Base-by-base conservation (phyloP, 2,329 filamentous ascomycete genomes). In the Diaporthe caulivora region DNA sequence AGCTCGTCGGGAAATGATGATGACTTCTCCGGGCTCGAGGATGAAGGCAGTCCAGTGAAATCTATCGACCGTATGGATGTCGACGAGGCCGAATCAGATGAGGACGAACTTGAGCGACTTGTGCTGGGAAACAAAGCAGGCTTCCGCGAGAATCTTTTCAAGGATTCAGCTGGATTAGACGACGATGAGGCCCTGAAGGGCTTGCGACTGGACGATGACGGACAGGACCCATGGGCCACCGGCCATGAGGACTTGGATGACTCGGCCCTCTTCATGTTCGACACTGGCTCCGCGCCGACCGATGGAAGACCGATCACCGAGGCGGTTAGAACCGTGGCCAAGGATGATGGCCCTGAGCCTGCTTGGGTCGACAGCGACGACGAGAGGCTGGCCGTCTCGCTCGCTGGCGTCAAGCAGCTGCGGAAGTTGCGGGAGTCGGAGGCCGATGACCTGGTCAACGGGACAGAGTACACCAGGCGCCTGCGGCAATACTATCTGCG, bases 291-390 rank as follows among this genome's bases (percentile, higher is more conserved):
- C n/a, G 68, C 44, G 31, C 83, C 84, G 1, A 82, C 84, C 29
- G 77, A 78, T n/a, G 81, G 78, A 26, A 79, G 78, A 34, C 78
- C 84, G 37, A 78, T 82, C 15, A 70, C 78, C 13, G 71, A 80
- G 8, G 80, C 83, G 47, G 78, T 73, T 8, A 76, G 78, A 26
- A 64, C 72, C 10, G 71, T 17, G 72, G 76, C 70, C 0, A 68
- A 70, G 13, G 75, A 75, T 49, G 70, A 77, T 9, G 76, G 77
- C 9, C 85, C 88, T 54, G 85, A 86, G 26, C 88, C 92, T 3
- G 94, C 91, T 1, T 99, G 97, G 97, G 92, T 95, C 77, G 97
- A 99, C 81, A 98, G 95, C 82, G 97, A 99, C 79, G 97, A 99
- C 80, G 97, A 98, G 80, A 90, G 94, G 70, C 86, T 98, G 75